Conservation (phyloP, 805 yeast genomes). For the Pichia nakasei region DNA sequence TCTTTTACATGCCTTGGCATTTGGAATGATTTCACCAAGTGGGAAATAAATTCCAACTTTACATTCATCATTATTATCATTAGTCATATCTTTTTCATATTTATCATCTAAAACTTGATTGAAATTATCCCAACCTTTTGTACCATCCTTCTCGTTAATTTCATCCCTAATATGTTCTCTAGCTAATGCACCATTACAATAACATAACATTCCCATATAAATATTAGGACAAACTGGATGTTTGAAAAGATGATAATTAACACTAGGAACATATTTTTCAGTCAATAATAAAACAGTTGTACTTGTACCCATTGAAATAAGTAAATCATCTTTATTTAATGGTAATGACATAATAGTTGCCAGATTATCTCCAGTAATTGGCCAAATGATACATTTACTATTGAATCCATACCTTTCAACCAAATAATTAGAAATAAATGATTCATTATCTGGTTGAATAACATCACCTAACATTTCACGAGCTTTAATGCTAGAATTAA, state of each 20-base stretch:
- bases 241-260: conserved; percentile 75
- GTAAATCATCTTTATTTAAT: conserved; percentile 61
- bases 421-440: conserved; percentile 52
- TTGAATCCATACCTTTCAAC: conserved; percentile 55
- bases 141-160: conserved; percentile 38
- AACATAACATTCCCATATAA: conserved; percentile 93
- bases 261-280: conserved; percentile 65
- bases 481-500: conserved; percentile 32
- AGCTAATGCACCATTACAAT: conserved; percentile 85
- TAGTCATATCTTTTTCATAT: conserved; percentile 14
- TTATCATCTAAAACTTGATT: conserved; percentile 40
- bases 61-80: conserved; percentile 24
- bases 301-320: conserved; percentile 84
- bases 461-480: conserved; percentile 45
- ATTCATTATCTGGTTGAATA: conserved; percentile 39
- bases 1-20: conserved; percentile 54
- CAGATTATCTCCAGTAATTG: conserved; percentile 87
- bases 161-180: conserved; percentile 66
- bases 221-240: conserved; percentile 74
- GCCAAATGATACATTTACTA: conserved; percentile 47
- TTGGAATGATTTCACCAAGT: conserved; percentile 85
- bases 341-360: conserved; percentile 85
- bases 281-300: conserved; percentile 82
- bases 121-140: conserved; percentile 49
- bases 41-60: conserved; percentile 75